Evolutionary conservation across 78 protist species (phyloP).

Genomic region (Dictyostelium citrinum): DNA sequence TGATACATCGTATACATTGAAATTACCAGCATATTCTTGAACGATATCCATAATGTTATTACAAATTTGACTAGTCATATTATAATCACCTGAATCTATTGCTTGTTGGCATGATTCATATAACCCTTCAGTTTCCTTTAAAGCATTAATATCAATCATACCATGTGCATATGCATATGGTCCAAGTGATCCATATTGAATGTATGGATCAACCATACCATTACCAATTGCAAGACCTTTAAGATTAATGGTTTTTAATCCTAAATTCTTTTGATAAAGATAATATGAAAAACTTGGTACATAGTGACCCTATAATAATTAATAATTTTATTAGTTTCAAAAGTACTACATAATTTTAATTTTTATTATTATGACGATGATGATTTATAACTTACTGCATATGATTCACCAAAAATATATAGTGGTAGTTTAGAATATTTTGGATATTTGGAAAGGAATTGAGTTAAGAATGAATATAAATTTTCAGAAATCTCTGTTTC

Average conservation of each 20-base stretch:
- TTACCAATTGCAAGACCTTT: conserved; percentile 81
- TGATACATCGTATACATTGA: conserved; percentile 52
- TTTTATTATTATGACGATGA: too few relatives aligned
- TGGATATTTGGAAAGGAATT: conserved; percentile 24
- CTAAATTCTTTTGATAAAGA: conserved; percentile 16
- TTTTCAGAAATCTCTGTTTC: conserved; percentile 57
- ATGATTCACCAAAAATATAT: conserved; percentile 2
- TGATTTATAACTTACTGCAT: not conserved
- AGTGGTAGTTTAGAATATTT: conserved; percentile 26
- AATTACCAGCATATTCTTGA: conserved; percentile 18
- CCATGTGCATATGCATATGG: conserved; percentile 16
- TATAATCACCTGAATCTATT: conserved; percentile 16
- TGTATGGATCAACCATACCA: conserved; percentile 64
- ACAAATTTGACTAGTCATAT: conserved; percentile 1
- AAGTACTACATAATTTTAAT: too few relatives aligned
- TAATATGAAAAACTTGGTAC: conserved; percentile 76
- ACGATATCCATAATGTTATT: conserved; percentile 16
- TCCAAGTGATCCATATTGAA: conserved; percentile 37
- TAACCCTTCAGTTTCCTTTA: conserved; percentile 30
- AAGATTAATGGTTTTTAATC: conserved; percentile 26
- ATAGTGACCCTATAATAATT: conserved; percentile 79
- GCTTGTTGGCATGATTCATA: conserved; percentile 30
- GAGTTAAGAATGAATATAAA: conserved; percentile 41
- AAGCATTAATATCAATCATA: not conserved
- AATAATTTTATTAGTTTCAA: too few relatives aligned